Evolutionary conservation across 306 rosid genomes (phyloP), one percentile per base, ranked within the genome.

Genomic region (Quercus robur): DNA sequence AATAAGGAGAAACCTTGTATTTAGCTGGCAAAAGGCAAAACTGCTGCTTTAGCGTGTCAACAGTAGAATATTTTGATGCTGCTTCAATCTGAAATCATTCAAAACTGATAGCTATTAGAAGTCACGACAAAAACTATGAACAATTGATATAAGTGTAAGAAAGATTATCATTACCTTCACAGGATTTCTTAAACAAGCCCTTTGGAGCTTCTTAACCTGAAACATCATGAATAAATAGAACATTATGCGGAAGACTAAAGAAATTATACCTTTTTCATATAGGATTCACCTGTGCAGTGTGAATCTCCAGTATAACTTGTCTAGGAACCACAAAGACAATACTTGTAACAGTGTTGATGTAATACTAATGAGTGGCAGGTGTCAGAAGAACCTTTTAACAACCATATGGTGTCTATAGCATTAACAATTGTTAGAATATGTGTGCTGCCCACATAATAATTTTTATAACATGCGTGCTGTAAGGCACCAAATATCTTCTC

Each of bases 151-250:
- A 56, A 17, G 73, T 33, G 26, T 38, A 25, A 74, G 26, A 23
- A 73, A 63, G 59, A 74, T 49, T 7, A 69, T 55, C 68, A 77
- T 67, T 79, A 95, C 99, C 98, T 95, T 95, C 73, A 93, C 99
- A 75, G 99, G 99, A 73, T 91, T 91, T 80, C 94, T 87, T 78
- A 93, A 84, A 79, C 94, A 88, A 81, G 93, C 98, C 80, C 98
- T 93, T 81, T 93, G 97, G 75, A 95, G 98, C 85, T 95, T 95
- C 83, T 80, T 79, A 57, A 95, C 98, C 99, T 95, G 89, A 73
- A 89, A 72, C 28, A 80, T 54, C 14, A 78, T 54, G 56, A 62
- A 20, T 28, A 80, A 26, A 23, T 71, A 23, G 58, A 59, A 82
- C 75, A 56, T 6, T 14, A 12, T 12, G 2, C 0, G 3, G 11